phyloP scores from a whole-genome alignment of 371 early-diverging fungal genomes.

The Cladochytrium tenue region DNA sequence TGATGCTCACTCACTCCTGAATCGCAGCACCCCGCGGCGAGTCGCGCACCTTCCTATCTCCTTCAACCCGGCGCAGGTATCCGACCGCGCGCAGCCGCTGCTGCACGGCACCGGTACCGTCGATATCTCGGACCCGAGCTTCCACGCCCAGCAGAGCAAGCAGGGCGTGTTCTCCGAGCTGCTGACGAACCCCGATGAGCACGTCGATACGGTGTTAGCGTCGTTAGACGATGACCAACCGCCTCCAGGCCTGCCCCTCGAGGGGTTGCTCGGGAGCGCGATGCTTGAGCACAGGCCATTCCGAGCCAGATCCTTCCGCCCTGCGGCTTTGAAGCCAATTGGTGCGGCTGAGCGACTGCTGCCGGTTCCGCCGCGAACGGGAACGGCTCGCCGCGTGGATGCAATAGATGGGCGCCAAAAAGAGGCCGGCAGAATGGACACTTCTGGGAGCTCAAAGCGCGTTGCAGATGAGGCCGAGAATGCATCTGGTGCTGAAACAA shows the following conservation, averaged over 20 bases:
- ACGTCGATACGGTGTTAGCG: constrained; percentile 14
- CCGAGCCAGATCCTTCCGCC: constrained; percentile 16
- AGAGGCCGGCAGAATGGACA: no score
- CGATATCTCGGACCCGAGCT: constrained; percentile 21
- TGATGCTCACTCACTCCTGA: no score
- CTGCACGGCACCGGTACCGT: constrained; percentile 16
- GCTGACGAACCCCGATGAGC: constrained; percentile 21
- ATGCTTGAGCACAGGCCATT: not conserved
- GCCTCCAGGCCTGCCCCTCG: constrained; percentile 19
- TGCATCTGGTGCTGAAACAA: not conserved
- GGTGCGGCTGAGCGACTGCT: not conserved
- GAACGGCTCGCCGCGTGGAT: not conserved
- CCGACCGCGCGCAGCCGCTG: constrained; percentile 23
- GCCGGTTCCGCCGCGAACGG: not conserved
- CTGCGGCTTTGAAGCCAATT: constrained; percentile 12
- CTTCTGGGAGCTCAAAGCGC: not conserved
- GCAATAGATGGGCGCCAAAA: not conserved
- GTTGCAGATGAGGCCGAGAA: not conserved
- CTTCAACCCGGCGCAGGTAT: constrained; percentile 17
- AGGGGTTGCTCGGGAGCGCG: constrained; percentile 17
- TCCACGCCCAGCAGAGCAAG: not conserved
- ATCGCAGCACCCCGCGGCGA: constrained; percentile 13
- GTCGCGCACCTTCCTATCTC: constrained; percentile 25
- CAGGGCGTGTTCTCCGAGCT: constrained; percentile 27
- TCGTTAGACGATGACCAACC: constrained; percentile 18